Evolutionary conservation across 208 protist species (phyloP), one percentile per base, ranked within the genome.

Genomic region (Acanthamoeba pearcei): DNA sequence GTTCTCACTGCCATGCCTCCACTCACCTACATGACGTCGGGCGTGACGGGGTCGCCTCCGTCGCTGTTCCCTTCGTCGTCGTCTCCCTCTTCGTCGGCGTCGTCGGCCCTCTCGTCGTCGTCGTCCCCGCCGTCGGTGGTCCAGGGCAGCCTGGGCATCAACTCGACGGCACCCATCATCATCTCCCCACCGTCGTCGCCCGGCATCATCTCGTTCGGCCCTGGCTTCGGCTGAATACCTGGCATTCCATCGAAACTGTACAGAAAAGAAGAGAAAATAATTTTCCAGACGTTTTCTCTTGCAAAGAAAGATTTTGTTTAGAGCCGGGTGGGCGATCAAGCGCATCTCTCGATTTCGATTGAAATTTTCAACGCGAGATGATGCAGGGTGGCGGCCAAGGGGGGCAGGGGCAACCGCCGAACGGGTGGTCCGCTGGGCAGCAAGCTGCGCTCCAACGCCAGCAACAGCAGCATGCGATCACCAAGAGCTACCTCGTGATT

Each of bases 381-480:
- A 46, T 83, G 42, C 57, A 62, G 57, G 57, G 57, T 4, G 57
- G 57, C 12, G 57, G 57, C 57, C 57, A 62, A 49, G 42, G 22
- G 15, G 27, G 27, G 15, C 60, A 19, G 29, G 66, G 66, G 1
- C 66, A 74, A 27, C 66, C 66, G n/a, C 66, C 66, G 13, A 74
- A 74, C 66, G 66, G 66, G n/a, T 74, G 66, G 66, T 3, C 19
- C 3, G 5, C 9, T 32, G 38, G 17, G 13, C 42, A 24, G 32
- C 74, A 42, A 15, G 46, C 46, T 24, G 29, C 29, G 42, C 74
- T 17, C 46, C 66, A 74, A 27, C 66, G 66, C 74, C 74, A 83
- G 35, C 74, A 83, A 83, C 74, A 83, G 74, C 74, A 83, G 74
- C 74, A 83, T 12, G 74, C 74, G 2, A 83, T 83, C 0, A 46